Evolutionary conservation across 2,329 filamentous ascomycete genomes (phyloP).

Genomic region (Phialophora expanda): DNA sequence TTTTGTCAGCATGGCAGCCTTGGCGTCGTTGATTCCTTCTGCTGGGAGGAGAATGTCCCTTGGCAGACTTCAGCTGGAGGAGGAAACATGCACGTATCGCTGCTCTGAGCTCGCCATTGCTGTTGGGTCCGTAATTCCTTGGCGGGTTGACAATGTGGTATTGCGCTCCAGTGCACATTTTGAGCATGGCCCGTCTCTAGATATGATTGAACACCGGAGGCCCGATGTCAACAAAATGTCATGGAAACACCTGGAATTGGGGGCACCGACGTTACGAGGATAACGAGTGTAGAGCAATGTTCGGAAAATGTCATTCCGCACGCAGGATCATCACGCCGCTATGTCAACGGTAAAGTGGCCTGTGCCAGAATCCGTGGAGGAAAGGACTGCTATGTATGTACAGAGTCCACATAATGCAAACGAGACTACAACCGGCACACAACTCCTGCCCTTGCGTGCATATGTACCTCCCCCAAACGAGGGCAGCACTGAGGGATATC

Average conservation of each 20-base stretch:
- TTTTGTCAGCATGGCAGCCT: not conserved
- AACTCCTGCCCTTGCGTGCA: not conserved
- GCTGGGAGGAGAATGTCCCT: not conserved
- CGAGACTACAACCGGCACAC: not conserved
- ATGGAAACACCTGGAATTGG: too few relatives aligned
- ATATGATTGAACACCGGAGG: too few relatives aligned
- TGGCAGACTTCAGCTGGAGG: not conserved
- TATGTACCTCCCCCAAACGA: not conserved
- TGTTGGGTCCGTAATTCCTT: not conserved
- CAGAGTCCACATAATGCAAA: not conserved
- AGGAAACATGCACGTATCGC: not conserved
- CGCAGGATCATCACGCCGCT: not conserved
- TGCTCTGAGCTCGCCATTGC: not conserved
- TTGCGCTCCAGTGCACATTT: too few relatives aligned
- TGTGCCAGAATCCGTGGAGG: not conserved
- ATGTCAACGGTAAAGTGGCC: not conserved
- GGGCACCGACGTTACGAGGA: not conserved
- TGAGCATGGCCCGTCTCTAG: too few relatives aligned
- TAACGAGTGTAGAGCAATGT: not conserved
- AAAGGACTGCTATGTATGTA: not conserved
- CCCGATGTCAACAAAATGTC: too few relatives aligned
- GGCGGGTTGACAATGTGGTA: too few relatives aligned
- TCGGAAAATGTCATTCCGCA: not conserved
- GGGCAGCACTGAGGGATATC: not conserved
- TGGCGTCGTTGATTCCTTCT: not conserved